Conservation (phyloP, 1,139 yeast genomes). For the Wickerhamiella pararugosa region DNA sequence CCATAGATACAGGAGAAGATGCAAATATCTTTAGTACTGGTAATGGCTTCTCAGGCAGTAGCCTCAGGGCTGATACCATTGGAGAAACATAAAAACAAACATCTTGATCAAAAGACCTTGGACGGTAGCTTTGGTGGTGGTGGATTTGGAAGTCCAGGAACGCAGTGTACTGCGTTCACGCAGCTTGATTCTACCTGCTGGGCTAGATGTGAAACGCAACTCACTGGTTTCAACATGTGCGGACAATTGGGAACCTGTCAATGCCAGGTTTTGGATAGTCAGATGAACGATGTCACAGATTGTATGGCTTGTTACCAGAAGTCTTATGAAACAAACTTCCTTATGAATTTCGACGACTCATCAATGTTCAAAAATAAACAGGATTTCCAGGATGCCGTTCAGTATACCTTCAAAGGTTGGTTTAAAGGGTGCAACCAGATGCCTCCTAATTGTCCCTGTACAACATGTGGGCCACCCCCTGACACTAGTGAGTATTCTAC, state of each 20-base stretch:
- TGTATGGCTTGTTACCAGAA: conserved; percentile 15
- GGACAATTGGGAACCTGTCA: conserved; percentile 9
- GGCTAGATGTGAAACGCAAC: conserved; percentile 12
- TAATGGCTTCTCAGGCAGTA: no score
- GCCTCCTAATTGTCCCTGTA: conserved; percentile 1
- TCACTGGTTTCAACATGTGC: conserved; percentile 12
- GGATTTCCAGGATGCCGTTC: conserved; percentile 13
- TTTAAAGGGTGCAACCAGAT: conserved; percentile 7
- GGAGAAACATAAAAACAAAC: no score
- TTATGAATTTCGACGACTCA: conserved; percentile 11
- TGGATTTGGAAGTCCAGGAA: no score
- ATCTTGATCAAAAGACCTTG: no score
- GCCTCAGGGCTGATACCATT: no score
- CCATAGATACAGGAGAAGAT: no score
- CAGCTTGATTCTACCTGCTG: conserved; percentile 11
- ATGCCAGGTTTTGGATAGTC: conserved; percentile 1
- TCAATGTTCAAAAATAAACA: conserved; percentile 10
- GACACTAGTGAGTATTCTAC: no score
- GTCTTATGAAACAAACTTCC: conserved; percentile 8
- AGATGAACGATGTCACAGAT: conserved; percentile 9
- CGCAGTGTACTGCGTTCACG: neutral
- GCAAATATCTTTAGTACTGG: no score
- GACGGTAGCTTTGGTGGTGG: no score
- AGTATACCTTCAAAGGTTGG: conserved; percentile 12
- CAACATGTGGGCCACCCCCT: neutral